phyloP scores from a whole-genome alignment of 306 rosid species.

The Delonix regia region DNA sequence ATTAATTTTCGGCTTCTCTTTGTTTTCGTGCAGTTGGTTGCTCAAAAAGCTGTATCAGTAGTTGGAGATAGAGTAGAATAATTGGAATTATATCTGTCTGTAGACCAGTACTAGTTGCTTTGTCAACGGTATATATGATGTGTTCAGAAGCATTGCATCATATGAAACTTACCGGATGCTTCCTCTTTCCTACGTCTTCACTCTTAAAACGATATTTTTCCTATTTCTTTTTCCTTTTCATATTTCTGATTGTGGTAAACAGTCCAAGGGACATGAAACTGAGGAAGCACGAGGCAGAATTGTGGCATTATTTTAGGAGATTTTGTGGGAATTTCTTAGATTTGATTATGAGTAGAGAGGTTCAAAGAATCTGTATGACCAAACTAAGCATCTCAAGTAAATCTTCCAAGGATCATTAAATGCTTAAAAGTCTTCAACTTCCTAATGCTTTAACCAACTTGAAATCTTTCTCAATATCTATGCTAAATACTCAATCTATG shows the following conservation, averaged over 20 bases:
- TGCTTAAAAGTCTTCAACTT: conserved; percentile 45
- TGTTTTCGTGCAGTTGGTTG: conserved; percentile 56
- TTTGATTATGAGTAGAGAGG: conserved; percentile 44
- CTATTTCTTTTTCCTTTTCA: neutral
- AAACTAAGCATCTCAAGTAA: conserved; percentile 48
- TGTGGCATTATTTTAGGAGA: conserved; percentile 70
- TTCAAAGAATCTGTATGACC: conserved; percentile 55
- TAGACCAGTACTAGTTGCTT: conserved; percentile 47
- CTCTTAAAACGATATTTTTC: neutral
- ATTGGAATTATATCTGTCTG: conserved; percentile 45
- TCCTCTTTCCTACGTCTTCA: conserved; percentile 61
- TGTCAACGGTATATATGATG: conserved; percentile 64
- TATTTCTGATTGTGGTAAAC: conserved; percentile 34
- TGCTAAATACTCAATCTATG: conserved; percentile 55
- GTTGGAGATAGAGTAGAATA: conserved; percentile 80
- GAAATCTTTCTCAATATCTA: conserved; percentile 70
- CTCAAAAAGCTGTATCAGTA: conserved; percentile 59
- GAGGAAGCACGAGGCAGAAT: conserved; percentile 67
- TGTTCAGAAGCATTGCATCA: conserved; percentile 51
- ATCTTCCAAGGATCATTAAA: conserved; percentile 56
- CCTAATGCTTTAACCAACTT: conserved; percentile 45
- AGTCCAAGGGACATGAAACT: conserved; percentile 33
- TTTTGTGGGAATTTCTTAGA: conserved; percentile 60
- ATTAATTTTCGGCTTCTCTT: conserved; percentile 28
- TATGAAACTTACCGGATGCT: conserved; percentile 68